Evolutionary conservation across 2,329 filamentous ascomycete genomes (phyloP).

Genomic region (Spiromastix sp.): DNA sequence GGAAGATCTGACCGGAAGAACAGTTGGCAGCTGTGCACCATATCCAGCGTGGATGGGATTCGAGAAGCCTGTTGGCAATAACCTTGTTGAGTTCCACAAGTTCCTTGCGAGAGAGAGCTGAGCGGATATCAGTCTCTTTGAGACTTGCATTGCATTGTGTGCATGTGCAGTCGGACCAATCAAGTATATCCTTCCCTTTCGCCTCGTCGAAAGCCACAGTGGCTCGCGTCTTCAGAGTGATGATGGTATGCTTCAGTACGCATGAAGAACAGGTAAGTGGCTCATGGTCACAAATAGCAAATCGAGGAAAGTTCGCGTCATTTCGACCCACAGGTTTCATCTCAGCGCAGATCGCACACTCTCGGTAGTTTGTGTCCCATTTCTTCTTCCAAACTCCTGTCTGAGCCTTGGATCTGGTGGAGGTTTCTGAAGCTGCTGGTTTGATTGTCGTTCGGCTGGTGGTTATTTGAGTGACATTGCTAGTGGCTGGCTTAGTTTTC

Average conservation of each 20-base stretch:
- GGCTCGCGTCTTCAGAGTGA: slow-evolving; percentile 1
- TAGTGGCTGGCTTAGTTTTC: too few species aligned
- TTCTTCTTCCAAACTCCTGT: slow-evolving; percentile 1
- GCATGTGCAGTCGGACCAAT: slow-evolving; percentile 8
- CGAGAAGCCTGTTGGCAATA: not conserved
- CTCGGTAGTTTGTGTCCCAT: slow-evolving; percentile 1
- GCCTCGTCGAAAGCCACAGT: not conserved
- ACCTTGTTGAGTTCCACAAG: slow-evolving; percentile 1
- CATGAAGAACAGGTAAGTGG: slow-evolving; percentile 7
- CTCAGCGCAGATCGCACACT: slow-evolving; percentile 9
- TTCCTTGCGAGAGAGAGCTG: slow-evolving; percentile 4
- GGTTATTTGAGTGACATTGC: not conserved
- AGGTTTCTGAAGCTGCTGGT: not conserved
- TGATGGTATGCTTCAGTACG: slow-evolving; percentile 4
- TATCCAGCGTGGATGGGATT: slow-evolving; percentile 5
- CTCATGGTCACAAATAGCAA: slow-evolving; percentile 6
- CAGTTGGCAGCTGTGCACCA: slow-evolving; percentile 5
- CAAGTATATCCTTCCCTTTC: not conserved
- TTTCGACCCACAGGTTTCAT: slow-evolving; percentile 3
- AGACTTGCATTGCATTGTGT: slow-evolving; percentile 5
- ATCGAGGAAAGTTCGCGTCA: slow-evolving; percentile 6
- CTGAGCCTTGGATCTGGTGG: not conserved
- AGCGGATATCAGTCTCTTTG: slow-evolving; percentile 1
- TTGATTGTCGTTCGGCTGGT: not conserved
- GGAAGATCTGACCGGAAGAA: slow-evolving; percentile 2